Percentiles rank a stretch among this genome's conserved stretches.
Evolutionary conservation across 129 eudicot genomes (phyloP).

Genomic region (Arctium minus): DNA sequence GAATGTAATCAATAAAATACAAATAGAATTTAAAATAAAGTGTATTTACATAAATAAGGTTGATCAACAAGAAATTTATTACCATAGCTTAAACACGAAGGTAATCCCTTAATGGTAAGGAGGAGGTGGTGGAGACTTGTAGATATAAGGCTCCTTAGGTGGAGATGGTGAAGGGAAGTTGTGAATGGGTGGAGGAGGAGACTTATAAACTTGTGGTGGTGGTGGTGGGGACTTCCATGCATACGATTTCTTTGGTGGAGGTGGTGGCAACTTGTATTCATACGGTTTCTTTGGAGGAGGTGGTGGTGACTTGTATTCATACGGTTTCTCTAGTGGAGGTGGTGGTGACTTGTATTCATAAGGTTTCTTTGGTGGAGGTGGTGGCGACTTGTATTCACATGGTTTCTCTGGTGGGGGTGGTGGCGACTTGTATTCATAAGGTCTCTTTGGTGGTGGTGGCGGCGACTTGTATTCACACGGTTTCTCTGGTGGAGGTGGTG

Average conservation of each 20-base stretch:
- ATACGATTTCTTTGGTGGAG: not conserved
- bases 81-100: not conserved
- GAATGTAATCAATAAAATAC: not conserved
- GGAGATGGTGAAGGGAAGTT: too few relatives aligned
- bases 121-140: not conserved
- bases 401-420: not conserved
- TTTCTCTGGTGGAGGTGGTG: not conserved
- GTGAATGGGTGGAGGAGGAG: too few relatives aligned
- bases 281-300: not conserved
- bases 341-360: not conserved
- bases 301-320: not conserved
- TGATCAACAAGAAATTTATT: not conserved
- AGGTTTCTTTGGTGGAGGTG: not conserved
- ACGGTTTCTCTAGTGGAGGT: not conserved
- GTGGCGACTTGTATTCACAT: not conserved
- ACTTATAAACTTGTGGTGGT: too few relatives aligned
- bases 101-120: not conserved
- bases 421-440: not conserved
- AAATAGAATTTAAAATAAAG: too few relatives aligned
- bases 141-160: too few relatives aligned
- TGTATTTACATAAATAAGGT: too few relatives aligned
- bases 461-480: not conserved
- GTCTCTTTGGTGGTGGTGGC: not conserved
- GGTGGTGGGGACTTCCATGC: not conserved
- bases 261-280: not conserved